Evolutionary conservation across 768 basidiomycete genomes (phyloP), one percentile per base, ranked within the genome.

Genomic region (Albatrellus ellisii): DNA sequence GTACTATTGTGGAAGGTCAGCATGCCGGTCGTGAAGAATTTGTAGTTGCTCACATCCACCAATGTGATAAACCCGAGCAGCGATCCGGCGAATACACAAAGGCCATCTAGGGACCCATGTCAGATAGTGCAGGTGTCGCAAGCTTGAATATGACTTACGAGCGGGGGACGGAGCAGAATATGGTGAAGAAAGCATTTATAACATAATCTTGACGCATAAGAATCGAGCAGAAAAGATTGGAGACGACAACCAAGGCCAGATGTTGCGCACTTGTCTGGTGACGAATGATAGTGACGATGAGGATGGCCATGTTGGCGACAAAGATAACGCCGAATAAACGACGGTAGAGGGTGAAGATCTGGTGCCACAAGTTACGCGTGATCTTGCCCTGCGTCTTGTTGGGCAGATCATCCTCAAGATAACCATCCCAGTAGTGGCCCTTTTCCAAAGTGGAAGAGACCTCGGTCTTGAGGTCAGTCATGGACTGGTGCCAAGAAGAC

Each of bases 41-140:
- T 27, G n/a, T 22, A 9, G 10, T 26, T 20, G 53, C 61, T 53
- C 45, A 61, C 61, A 39, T 39, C 75, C 75, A 15, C 74, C 74
- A 29, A 75, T 73, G 41, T 73, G 70, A 46, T 75, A 76, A 1
- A 76, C 73, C 29, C 73, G 62, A 18, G 72, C 75, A 48, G 65
- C 67, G 17, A 72, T 58, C 22, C 70, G 62, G 36, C 75, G 67
- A 40, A 77, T 69, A 26, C 61, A 54, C 32, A 77, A 57, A 3
- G 74, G 73, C 73, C 73, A 74, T 15, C 71, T 75, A 46, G 35
- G 39, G 39, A 34, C 45, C 24, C 46, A 29, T 8, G 28, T 29
- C 26, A 46, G 52, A 41, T 37, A 15, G n/a, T 18, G 11, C 20
- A 27, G 14, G 26, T n/a, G 36, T 15, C 42, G 29, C 29, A n/a